These are phyloP conservation scores for Thraustotheca clavata DNA, from an alignment of 352 stramenopile species.

Conservation along the genomic window DNA sequence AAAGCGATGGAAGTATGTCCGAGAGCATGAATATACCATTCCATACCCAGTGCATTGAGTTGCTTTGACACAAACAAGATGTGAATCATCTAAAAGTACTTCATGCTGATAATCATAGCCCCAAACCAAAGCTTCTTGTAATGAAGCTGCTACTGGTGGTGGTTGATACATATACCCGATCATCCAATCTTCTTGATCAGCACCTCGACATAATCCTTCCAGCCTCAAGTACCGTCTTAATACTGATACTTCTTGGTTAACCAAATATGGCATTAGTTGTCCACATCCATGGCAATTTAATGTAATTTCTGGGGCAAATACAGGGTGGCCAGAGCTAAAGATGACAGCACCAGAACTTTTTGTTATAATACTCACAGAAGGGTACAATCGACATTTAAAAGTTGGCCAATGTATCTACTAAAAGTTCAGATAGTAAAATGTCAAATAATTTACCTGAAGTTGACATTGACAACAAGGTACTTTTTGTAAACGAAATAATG, in stretches of 20 bases:
- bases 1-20: slow-evolving; percentile 17
- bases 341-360: slow-evolving; percentile 3
- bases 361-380: not conserved
- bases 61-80: not conserved
- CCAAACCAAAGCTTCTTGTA: not conserved
- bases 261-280: not conserved
- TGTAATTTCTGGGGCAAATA: not conserved
- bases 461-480: not conserved
- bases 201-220: not conserved
- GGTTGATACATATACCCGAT: not conserved
- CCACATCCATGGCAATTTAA: not conserved
- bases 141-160: not conserved
- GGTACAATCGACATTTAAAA: slow-evolving; percentile 2
- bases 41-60: slow-evolving; percentile 1
- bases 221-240: not conserved
- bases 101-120: slow-evolving; percentile 14
- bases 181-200: not conserved
- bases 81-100: not conserved
- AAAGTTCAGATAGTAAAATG: not conserved
- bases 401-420: not conserved
- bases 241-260: not conserved
- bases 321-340: not conserved
- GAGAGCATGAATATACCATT: slow-evolving; percentile 1
- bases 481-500: not conserved
- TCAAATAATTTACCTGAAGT: not conserved